These are phyloP conservation scores for Tolypocladium guangdongense DNA, from an alignment of 2,329 filamentous ascomycete species.

Conservation along the genomic window DNA sequence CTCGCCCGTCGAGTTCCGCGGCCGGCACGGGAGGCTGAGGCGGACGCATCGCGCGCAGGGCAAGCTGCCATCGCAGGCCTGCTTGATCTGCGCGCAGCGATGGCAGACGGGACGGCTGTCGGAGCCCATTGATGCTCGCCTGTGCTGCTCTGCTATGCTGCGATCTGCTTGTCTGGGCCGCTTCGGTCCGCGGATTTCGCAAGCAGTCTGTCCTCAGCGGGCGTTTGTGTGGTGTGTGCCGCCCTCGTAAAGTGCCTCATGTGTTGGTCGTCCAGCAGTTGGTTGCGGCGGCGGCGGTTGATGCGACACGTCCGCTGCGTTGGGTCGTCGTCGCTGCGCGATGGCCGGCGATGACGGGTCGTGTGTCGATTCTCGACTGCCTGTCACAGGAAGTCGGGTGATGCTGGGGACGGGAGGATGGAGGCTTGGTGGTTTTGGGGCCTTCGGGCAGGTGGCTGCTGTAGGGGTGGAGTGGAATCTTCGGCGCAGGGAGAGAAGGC, in stretches of 20 bases:
- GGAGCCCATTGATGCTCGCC: constrained; percentile 12
- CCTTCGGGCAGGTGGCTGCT: not conserved
- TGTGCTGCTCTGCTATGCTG: not conserved
- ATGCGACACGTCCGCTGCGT: not conserved
- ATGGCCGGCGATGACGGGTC: not conserved
- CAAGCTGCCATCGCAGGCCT: constrained; percentile 21
- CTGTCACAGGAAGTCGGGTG: not conserved
- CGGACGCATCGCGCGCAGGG: constrained; percentile 22
- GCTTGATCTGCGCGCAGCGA: constrained; percentile 25
- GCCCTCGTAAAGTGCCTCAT: not conserved
- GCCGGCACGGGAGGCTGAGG: constrained; percentile 19
- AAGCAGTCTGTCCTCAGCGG: not conserved
- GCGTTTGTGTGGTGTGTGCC: not conserved
- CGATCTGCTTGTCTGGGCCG: not conserved
- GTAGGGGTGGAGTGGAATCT: not conserved
- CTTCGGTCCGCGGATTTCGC: not conserved
- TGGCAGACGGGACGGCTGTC: constrained; percentile 19
- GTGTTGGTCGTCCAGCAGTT: not conserved
- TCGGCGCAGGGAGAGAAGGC: not conserved
- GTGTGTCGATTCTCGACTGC: not conserved
- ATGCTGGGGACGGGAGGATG: not conserved
- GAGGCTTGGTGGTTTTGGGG: not conserved
- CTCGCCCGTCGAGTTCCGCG: constrained; percentile 10
- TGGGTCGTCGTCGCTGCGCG: not conserved
- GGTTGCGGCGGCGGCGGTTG: not conserved